Percentiles rank a stretch among this genome's conserved stretches.
Evolutionary conservation across 768 basidiomycete species (phyloP).

Genomic region (Dacryopinax primogenitus): DNA sequence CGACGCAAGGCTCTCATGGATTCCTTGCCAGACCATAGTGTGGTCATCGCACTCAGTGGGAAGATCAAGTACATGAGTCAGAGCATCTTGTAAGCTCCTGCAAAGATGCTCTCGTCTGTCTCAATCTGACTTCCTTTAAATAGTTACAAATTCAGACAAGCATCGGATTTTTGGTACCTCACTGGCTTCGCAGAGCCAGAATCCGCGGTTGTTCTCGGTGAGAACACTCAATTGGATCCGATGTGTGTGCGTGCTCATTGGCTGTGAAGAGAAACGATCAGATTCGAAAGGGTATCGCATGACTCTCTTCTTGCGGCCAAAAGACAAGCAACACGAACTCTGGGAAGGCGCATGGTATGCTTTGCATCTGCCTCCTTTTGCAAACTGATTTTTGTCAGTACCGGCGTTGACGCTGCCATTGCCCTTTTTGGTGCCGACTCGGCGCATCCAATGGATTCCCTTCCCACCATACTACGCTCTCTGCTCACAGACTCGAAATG

Average conservation of each 20-base stretch:
- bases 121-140: conserved; percentile 4
- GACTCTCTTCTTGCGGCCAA: conserved; percentile 70
- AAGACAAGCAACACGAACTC: conserved; percentile 60
- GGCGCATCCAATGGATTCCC: conserved; percentile 39
- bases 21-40: conserved; percentile 51
- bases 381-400: conserved; percentile 29
- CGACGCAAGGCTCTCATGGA: conserved; percentile 61
- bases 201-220: conserved; percentile 73
- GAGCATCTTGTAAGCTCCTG: conserved; percentile 38
- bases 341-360: conserved; percentile 78
- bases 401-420: conserved; percentile 51
- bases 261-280: conserved; percentile 49
- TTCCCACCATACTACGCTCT: conserved; percentile 47
- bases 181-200: conserved; percentile 94
- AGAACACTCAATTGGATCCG: conserved; percentile 12
- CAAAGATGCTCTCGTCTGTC: conserved; percentile 10
- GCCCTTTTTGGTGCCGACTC: conserved; percentile 67
- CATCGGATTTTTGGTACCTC: conserved; percentile 87
- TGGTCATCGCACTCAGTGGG: conserved; percentile 66
- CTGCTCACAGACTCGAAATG: conserved; percentile 30
- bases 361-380: conserved; percentile 6
- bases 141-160: conserved; percentile 92
- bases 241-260: conserved; percentile 10
- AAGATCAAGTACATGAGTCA: conserved; percentile 76
- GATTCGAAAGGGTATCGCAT: conserved; percentile 68